Evolutionary conservation across 371 early-diverging fungal genomes (phyloP), one percentile per base, ranked within the genome.

Genomic region (Mortierella sp.): DNA sequence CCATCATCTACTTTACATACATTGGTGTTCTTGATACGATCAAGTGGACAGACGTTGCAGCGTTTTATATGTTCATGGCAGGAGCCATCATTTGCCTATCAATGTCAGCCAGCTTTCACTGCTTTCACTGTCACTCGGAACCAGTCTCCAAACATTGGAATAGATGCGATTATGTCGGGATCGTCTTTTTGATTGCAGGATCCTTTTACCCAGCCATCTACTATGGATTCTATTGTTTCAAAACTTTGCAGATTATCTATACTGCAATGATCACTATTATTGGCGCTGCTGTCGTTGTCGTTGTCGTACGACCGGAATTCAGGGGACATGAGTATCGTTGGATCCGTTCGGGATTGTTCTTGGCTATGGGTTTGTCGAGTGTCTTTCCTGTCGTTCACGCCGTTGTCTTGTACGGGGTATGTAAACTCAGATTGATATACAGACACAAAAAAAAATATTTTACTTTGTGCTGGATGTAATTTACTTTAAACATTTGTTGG

Each of bases 131-230:
- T 72, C 97, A 97, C 82, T 96, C 97, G 61, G 88, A 91, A 61
- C 75, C 74, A 26, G 94, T 64, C 40, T 60, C 56, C 3, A 61
- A 65, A 54, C 64, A 78, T 1, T 95, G 94, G 93, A 94, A 94
- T 81, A 90, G 93, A 64, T 95, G 95, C 66, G 98, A 97, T 83
- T 98, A 96, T 89, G 91, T 94, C 47, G 98, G 98, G 40, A 98
- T 98, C 70, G 93, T 95, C 31, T 85, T 89, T 35, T 85, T 96
- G 65, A 95, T 95, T 73, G 89, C 93, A 51, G 94, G 94, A 22
- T 94, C 94, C 7, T 93, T 89, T 71, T 88, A 88, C 62, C 95
- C 94, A 17, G 87, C 92, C 31, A 83, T 93, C 68, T 93, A 89
- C 82, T 94, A 94, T 81, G 89, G 88, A 49, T 94, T 95, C 77